Percentiles rank a stretch among this genome's conserved stretches.
Evolutionary conservation across 257 asterid species (phyloP).

Genomic region (Solanum commersonii): DNA sequence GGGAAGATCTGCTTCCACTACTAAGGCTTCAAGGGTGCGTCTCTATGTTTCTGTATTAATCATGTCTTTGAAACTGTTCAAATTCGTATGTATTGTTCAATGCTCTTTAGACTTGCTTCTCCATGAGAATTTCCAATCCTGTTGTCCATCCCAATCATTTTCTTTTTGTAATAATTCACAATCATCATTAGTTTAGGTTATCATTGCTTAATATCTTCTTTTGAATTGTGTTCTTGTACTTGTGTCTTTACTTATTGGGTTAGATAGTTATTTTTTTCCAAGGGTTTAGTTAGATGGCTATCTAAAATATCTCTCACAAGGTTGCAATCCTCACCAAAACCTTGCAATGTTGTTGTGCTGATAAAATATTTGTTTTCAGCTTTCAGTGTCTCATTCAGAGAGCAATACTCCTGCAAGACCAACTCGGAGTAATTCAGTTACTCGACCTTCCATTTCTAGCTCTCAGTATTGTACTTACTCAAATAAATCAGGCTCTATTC

Average conservation of each 20-base stretch:
- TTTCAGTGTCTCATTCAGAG: constrained; percentile 85
- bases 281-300: neutral
- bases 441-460: constrained; percentile 70
- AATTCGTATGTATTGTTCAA: neutral
- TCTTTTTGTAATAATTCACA: neutral
- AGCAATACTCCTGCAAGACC: constrained; percentile 55
- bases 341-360: neutral
- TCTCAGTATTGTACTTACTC: constrained; percentile 64
- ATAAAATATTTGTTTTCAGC: constrained; percentile 37
- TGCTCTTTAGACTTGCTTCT: neutral
- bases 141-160: neutral
- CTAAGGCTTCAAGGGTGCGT: constrained; percentile 91
- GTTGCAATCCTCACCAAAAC: neutral
- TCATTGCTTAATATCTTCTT: neutral
- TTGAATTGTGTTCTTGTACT: neutral
- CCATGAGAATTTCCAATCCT: neutral
- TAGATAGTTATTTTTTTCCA: neutral
- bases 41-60: neutral
- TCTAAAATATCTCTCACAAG: neutral
- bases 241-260: neutral
- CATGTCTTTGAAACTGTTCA: neutral
- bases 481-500: constrained; percentile 55
- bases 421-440: constrained; percentile 70
- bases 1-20: constrained; percentile 57
- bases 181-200: neutral